A percentile compares a stretch with the other conserved stretches of the same genome.
These are phyloP conservation scores for Moesziomyces antarcticus DNA, from an alignment of 1,284 basidiomycete genomes.

Conservation along the genomic window DNA sequence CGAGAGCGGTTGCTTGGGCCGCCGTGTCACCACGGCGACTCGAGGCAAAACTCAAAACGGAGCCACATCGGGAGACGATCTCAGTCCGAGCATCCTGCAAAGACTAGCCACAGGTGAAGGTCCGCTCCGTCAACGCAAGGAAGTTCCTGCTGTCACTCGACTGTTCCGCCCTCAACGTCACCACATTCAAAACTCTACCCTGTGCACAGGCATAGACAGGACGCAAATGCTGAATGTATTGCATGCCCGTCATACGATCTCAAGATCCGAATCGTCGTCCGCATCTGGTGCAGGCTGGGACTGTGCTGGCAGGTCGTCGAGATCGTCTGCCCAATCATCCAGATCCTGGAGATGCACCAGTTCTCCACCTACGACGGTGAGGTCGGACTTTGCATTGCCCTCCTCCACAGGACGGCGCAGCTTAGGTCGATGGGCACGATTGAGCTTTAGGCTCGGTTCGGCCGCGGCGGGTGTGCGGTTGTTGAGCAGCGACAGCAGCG, in stretches of 20 bases:
- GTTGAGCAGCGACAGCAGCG: conserved; percentile 22
- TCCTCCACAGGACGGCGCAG: conserved; percentile 17
- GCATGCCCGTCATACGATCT: conserved; percentile 25
- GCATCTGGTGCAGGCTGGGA: conserved; percentile 2
- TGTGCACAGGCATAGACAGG: too few relatives aligned
- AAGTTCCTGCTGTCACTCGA: too few relatives aligned
- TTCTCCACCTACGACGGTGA: conserved; percentile 31
- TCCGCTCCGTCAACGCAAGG: too few relatives aligned
- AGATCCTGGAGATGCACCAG: conserved; percentile 31
- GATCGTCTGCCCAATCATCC: conserved; percentile 34
- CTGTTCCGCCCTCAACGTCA: too few relatives aligned
- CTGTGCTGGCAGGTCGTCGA: conserved; percentile 8
- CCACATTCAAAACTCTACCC: neutral
- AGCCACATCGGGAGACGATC: too few relatives aligned
- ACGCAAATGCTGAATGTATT: neutral
- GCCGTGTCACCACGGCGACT: too few relatives aligned
- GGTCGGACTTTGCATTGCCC: conserved; percentile 1
- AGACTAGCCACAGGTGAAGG: too few relatives aligned
- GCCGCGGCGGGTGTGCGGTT: neutral
- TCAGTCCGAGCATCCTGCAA: too few relatives aligned
- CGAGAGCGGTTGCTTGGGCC: too few relatives aligned
- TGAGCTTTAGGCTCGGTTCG: conserved; percentile 25
- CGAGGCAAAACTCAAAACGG: too few relatives aligned
- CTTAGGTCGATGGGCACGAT: conserved; percentile 32
- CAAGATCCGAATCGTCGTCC: conserved; percentile 26